These are phyloP conservation scores for Sporothrix luriei DNA, from an alignment of 2,329 filamentous ascomycete species.

Conservation along the genomic window DNA sequence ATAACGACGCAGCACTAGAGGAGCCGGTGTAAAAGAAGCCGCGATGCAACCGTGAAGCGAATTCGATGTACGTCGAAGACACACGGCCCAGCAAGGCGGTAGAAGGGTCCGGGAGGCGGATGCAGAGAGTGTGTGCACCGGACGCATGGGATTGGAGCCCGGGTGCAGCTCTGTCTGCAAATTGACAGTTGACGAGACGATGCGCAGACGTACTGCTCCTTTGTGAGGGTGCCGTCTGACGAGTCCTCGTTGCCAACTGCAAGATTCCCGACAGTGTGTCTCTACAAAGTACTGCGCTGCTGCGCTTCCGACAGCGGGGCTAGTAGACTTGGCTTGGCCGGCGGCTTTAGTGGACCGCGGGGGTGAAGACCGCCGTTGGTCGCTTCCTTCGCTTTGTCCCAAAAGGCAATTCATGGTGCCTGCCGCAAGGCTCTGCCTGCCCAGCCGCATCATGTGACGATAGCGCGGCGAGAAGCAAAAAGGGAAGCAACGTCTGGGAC, in stretches of 20 bases:
- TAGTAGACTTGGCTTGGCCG: conserved; percentile 16
- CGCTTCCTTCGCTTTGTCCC: conserved; percentile 12
- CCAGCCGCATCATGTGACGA: conserved; percentile 15
- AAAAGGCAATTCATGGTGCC: conserved; percentile 17
- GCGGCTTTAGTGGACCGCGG: neutral
- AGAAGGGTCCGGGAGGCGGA: neutral
- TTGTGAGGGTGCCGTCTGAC: neutral
- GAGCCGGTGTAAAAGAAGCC: neutral
- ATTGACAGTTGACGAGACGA: neutral
- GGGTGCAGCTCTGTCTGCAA: neutral
- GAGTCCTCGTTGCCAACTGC: neutral
- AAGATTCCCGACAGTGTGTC: neutral
- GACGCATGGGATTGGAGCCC: conserved; percentile 5
- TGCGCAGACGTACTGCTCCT: too few species aligned
- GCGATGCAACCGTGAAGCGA: neutral
- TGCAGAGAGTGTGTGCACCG: neutral
- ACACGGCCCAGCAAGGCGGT: neutral
- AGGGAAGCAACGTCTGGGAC: neutral
- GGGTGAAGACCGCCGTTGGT: neutral
- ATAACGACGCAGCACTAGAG: neutral
- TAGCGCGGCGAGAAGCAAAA: neutral
- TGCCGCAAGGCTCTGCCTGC: conserved; percentile 13
- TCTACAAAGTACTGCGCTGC: neutral
- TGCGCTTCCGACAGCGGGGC: conserved; percentile 13
- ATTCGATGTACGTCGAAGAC: neutral